A percentile compares a stretch with the other conserved stretches of the same genome.
Evolutionary conservation across 768 basidiomycete species (phyloP).

Genomic region (Strobilomyces confusus): DNA sequence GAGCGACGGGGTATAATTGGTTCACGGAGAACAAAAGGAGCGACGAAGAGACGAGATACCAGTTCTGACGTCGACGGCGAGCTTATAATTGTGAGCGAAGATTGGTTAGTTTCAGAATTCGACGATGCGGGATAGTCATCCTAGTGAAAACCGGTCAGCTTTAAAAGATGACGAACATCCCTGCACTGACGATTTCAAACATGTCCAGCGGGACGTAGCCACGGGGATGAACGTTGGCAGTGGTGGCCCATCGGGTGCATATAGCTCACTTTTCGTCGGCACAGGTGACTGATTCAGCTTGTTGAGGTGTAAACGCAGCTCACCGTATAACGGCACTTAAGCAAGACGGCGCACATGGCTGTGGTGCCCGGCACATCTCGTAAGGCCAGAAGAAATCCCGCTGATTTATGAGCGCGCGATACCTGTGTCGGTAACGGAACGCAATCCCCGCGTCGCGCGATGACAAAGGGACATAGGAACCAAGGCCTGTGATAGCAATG

Average conservation of each 20-base stretch:
- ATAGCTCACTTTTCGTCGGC: background rate
- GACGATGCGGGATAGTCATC: background rate
- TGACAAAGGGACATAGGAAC: background rate
- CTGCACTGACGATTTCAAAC: slow-evolving; percentile 7
- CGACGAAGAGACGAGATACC: background rate
- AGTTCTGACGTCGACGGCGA: background rate
- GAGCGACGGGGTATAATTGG: slow-evolving; percentile 22
- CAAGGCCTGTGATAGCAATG: background rate
- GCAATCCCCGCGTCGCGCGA: background rate
- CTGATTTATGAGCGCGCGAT: background rate
- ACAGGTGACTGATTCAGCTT: background rate
- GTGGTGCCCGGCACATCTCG: background rate
- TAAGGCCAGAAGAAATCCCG: background rate
- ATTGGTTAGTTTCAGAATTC: slow-evolving; percentile 15
- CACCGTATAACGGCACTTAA: background rate
- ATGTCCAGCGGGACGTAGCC: background rate
- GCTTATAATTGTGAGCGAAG: slow-evolving; percentile 9
- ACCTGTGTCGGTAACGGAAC: background rate
- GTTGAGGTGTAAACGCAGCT: background rate
- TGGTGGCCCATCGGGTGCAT: background rate
- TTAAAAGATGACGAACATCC: slow-evolving; percentile 9
- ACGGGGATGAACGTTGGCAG: background rate
- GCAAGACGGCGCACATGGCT: background rate
- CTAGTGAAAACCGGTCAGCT: slow-evolving; percentile 6
- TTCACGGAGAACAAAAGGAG: background rate